Percentiles rank a stretch among this genome's conserved stretches.
phyloP scores from a whole-genome alignment of 305 asterid genomes.

The Fraxinus nigra region DNA sequence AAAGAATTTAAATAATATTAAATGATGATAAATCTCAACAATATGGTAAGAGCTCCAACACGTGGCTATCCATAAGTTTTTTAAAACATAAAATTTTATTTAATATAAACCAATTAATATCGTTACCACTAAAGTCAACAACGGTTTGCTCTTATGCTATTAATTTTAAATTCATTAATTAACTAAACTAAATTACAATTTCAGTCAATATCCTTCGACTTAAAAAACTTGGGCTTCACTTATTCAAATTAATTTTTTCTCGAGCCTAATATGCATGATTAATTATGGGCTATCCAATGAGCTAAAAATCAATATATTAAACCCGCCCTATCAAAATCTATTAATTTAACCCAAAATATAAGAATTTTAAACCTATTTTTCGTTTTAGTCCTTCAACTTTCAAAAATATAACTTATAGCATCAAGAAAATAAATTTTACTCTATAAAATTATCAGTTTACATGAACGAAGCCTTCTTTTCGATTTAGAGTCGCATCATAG shows the following conservation, averaged over 20 bases:
- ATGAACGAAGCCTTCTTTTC: not conserved
- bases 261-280: not conserved
- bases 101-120: too few species aligned
- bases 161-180: too few species aligned
- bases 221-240: not conserved
- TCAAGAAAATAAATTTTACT: not conserved
- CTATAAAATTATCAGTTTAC: not conserved
- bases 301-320: not conserved
- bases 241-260: too few species aligned
- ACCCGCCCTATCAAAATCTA: not conserved
- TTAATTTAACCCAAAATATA: not conserved
- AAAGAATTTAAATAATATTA: too few species aligned
- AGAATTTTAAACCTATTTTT: not conserved
- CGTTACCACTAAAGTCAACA: too few species aligned
- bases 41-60: not conserved
- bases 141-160: not conserved
- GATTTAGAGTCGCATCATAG: not conserved
- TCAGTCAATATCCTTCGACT: not conserved
- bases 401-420: not conserved
- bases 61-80: not conserved
- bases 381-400: not conserved
- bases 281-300: not conserved
- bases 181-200: not conserved
- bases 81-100: too few species aligned
- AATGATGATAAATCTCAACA: not conserved